Base-by-base conservation (phyloP, 371 early-diverging fungal species). In the Mortierella polycephala region DNA sequence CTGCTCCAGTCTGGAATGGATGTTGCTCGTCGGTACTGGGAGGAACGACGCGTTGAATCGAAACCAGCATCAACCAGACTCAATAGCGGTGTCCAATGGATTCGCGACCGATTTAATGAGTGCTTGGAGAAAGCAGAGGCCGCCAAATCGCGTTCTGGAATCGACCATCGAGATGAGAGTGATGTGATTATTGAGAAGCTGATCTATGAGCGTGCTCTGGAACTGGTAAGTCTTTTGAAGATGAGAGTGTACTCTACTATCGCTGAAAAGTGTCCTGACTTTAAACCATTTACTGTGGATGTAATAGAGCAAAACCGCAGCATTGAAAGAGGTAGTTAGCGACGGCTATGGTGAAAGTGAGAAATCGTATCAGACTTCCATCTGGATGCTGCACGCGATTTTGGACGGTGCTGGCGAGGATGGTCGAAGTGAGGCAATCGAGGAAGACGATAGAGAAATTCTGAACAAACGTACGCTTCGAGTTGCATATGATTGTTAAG, bases 71-170 rank as follows among this genome's bases (percentile, higher is more conserved):
- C 84, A 11, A 65, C 53, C 2, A 77, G 85, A 50, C 73, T 89
- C 16, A 89, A 89, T 69, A 85, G 83, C 18, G 84, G 84, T 49
- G 95, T 95, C 2, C 94, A 93, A 65, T 96, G 96, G 96, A 92
- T 96, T 75, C 88, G 94, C 18, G 91, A 89, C 49, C 87, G 90
- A 57, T 95, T 94, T 74, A 96, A 96, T 71, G 94, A 92, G 59
- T 94, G 95, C 59, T 72, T 95, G 10, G 95, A 95, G 40, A 85
- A 90, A 12, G 96, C 95, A 0, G 92, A 93, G 66, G 71, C 82
- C 30, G 89, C 85, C 49, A 88, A 88, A 64, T 75, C 67, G 13
- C 83, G 80, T 59, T 84, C 83, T 46, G 85, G 81, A 9, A 72
- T 84, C 30, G 88, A 82, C 53, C 73, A 73, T 62, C 82, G 82